phyloP scores from a whole-genome alignment of 2,329 filamentous ascomycete genomes.

The Hypomyces rosellus region DNA sequence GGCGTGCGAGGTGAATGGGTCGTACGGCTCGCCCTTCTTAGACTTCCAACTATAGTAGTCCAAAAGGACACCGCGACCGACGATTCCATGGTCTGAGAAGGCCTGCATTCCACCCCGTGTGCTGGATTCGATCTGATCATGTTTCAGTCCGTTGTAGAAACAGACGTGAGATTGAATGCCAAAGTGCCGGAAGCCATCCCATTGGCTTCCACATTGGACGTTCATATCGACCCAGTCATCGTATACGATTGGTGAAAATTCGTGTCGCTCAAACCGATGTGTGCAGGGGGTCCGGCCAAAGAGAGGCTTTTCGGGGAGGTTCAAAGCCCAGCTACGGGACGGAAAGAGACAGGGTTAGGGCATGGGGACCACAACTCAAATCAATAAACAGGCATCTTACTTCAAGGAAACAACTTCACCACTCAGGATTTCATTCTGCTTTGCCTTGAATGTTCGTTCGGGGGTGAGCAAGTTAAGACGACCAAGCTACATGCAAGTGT shows the following conservation, averaged over 20 bases:
- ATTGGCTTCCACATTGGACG: slow-evolving; percentile 47
- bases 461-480: slow-evolving; percentile 1
- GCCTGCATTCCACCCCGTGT: slow-evolving; percentile 41
- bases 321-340: not conserved
- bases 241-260: not conserved
- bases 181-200: slow-evolving; percentile 46
- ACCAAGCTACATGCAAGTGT: not conserved
- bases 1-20: slow-evolving; percentile 33
- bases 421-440: not conserved
- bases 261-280: not conserved
- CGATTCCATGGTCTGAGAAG: slow-evolving; percentile 42
- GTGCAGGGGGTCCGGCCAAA: not conserved
- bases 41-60: slow-evolving; percentile 43
- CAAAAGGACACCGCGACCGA: slow-evolving; percentile 44
- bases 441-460: not conserved
- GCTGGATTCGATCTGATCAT: slow-evolving; percentile 25
- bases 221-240: slow-evolving; percentile 41
- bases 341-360: not conserved
- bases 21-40: slow-evolving; percentile 30
- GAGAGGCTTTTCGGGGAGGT: not conserved
- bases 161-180: slow-evolving; percentile 24
- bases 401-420: slow-evolving; percentile 3
- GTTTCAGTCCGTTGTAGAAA: slow-evolving; percentile 44
- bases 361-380: too few relatives aligned
- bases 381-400: not conserved